Base-by-base conservation (phyloP, 1,284 basidiomycete genomes). In the Rhodotorula sp. region DNA sequence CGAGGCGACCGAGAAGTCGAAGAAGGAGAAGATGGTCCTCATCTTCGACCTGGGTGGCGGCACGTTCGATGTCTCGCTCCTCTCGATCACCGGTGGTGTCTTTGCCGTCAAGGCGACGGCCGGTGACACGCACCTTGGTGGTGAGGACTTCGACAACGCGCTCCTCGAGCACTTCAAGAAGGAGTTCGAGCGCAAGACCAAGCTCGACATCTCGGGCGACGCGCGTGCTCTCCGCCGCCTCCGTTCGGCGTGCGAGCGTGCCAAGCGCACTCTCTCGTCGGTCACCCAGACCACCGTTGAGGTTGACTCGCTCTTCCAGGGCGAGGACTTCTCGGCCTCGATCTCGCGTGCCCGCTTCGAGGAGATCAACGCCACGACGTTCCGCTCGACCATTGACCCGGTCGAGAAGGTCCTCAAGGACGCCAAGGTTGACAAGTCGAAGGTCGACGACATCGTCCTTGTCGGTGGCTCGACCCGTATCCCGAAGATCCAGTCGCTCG, bases 31-130 rank as follows among this genome's bases (percentile, higher is more conserved):
- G 86, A 97, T 96, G 83, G 96, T 99, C 73, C 89, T 99, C 83
- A 98, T 99, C 84, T 99, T 97, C 88, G 96, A 99, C 87, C 88
- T 99, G 75, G 96, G 96, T 82, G 96, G 96, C 87, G 97, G 87
- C 81, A 88, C 87, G 74, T 88, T 88, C 84, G 87, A 88, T 85
- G 87, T 88, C 73, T 88, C 87, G 69, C 84, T 88, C 73, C 84
- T 88, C 67, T 85, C 86, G 81, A 87, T 88, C 82, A 84, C 85
- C 67, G 87, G 85, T 76, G 86, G 86, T 82, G 85, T 87, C 80
- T 88, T 88, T 82, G 84, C 85, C 79, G 87, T 88, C 83, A 87
- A 87, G 85, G 87, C 87, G 75, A 88, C 86, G 70, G 84, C 84
- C 68, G 84, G 84, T 81, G 84, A 85, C 81, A 85, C 84, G 67